A percentile compares a stretch with the other conserved stretches of the same genome.
These are phyloP conservation scores for Colletotrichum lindemuthianum DNA, from an alignment of 2,329 filamentous ascomycete genomes.

Conservation along the genomic window DNA sequence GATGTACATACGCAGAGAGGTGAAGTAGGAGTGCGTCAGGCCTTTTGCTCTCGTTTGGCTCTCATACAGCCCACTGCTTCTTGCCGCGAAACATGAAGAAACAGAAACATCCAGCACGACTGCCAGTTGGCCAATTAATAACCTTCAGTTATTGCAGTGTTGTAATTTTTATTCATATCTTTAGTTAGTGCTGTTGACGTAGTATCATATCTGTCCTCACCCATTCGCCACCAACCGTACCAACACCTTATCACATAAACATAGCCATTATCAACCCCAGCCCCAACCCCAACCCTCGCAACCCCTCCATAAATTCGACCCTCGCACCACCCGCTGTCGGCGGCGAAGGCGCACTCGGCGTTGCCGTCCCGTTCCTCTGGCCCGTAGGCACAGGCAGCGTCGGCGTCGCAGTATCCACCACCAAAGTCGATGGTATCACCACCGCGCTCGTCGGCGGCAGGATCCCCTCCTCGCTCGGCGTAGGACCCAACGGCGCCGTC, in stretches of 20 bases:
- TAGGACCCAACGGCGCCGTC: background rate
- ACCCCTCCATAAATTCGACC: background rate
- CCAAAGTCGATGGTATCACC: constrained; percentile 18
- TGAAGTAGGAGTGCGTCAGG: too few relatives aligned
- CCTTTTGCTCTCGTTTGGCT: too few relatives aligned
- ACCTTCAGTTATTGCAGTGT: too few relatives aligned
- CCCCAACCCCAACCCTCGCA: background rate
- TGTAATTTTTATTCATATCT: too few relatives aligned
- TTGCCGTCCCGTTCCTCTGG: constrained; percentile 11
- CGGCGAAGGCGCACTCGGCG: background rate
- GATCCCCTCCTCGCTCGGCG: constrained; percentile 14
- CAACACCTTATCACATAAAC: background rate
- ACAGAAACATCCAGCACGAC: too few relatives aligned
- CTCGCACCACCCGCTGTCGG: constrained; percentile 25
- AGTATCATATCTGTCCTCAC: too few relatives aligned
- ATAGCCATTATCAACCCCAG: background rate
- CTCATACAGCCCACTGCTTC: too few relatives aligned
- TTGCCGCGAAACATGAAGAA: too few relatives aligned
- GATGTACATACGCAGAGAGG: too few relatives aligned
- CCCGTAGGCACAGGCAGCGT: constrained; percentile 15
- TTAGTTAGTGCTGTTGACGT: too few relatives aligned
- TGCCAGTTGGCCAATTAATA: too few relatives aligned
- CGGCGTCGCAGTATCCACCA: constrained; percentile 26
- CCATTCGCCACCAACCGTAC: too few relatives aligned
- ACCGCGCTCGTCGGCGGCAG: constrained; percentile 17